Conservation (phyloP, 2,329 filamentous ascomycete species). For the Colletotrichum orbiculare region DNA sequence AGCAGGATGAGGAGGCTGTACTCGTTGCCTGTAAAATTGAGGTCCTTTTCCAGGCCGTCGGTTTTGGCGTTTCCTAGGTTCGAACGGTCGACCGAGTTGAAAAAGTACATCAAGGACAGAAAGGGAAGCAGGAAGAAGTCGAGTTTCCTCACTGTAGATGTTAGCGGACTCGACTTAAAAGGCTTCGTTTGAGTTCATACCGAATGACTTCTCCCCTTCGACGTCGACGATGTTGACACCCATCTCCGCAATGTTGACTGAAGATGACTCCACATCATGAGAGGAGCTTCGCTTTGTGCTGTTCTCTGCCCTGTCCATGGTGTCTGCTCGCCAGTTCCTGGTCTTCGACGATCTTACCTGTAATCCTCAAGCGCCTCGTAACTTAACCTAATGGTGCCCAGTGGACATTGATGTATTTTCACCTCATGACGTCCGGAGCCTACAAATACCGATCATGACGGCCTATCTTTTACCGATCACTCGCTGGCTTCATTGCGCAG, state of each 20-base stretch:
- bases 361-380: too few species aligned
- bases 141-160: not conserved
- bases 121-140: slow-evolving; percentile 1
- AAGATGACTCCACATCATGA: not conserved
- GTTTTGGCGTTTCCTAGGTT: slow-evolving; percentile 15
- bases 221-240: not conserved
- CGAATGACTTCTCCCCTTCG: slow-evolving; percentile 3
- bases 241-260: not conserved
- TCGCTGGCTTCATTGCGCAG: not conserved
- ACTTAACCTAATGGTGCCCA: too few species aligned
- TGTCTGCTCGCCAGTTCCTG: not conserved
- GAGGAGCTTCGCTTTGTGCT: not conserved
- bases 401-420: too few species aligned
- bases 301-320: not conserved
- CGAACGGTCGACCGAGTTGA: slow-evolving; percentile 16
- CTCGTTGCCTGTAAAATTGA: slow-evolving; percentile 11
- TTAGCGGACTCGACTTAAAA: not conserved
- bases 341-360: too few species aligned
- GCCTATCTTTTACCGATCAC: not conserved
- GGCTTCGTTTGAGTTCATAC: not conserved
- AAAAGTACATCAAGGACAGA: slow-evolving; percentile 11
- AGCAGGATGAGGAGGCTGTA: slow-evolving; percentile 10
- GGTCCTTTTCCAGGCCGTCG: slow-evolving; percentile 7
- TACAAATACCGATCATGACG: not conserved
- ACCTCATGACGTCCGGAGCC: too few species aligned